These are phyloP conservation scores for Fennellomyces sp. DNA, from an alignment of 371 early-diverging fungal species.

Conservation along the genomic window DNA sequence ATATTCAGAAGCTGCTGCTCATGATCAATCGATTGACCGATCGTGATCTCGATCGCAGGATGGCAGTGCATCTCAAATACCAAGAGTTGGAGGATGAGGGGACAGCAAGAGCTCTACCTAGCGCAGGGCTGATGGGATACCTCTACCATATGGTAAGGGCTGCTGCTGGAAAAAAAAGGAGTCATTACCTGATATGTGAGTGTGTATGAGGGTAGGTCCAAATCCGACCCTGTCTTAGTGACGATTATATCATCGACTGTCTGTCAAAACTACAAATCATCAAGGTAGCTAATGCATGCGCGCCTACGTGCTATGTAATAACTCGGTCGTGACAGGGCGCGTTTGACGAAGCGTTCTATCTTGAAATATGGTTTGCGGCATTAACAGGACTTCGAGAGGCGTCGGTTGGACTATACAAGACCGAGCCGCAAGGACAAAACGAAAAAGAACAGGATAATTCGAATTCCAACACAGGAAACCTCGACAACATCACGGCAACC, in stretches of 20 bases:
- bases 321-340: constrained; percentile 40
- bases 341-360: constrained; percentile 52
- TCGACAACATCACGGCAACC: constrained; percentile 23
- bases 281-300: constrained; percentile 28
- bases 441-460: constrained; percentile 2
- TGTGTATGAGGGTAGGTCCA: no score
- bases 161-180: no score
- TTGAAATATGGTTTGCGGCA: constrained; percentile 49
- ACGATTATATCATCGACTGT: constrained; percentile 42
- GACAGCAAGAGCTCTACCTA: constrained; percentile 56
- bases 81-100: constrained; percentile 59
- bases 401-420: constrained; percentile 16
- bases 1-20: constrained; percentile 35
- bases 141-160: constrained; percentile 46
- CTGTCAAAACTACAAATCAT: constrained; percentile 46
- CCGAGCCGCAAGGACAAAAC: background rate
- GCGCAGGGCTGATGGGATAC: constrained; percentile 52
- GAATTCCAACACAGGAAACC: constrained; percentile 10
- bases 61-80: constrained; percentile 55
- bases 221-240: constrained; percentile 42
- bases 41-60: constrained; percentile 36
- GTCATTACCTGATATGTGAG: no score
- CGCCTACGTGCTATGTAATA: background rate
- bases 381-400: constrained; percentile 52
- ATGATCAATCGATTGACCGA: constrained; percentile 44